A percentile compares a stretch with the other conserved stretches of the same genome.
Conservation (phyloP, 345 rosid species). For the Mallotus nudiflorus region DNA sequence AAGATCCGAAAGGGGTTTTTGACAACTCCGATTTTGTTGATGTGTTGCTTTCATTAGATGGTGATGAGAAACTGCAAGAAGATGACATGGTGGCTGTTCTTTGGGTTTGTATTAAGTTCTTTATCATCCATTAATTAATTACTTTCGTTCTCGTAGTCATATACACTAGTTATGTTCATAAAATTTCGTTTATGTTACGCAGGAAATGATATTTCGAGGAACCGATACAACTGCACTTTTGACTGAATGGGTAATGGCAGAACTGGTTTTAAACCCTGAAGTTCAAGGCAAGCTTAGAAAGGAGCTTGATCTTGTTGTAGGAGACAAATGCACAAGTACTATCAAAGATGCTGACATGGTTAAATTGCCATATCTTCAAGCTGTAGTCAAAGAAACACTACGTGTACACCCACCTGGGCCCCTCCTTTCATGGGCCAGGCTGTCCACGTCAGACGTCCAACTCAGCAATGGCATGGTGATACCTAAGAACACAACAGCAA, state of each 20-base stretch:
- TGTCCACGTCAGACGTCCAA: conserved; percentile 50
- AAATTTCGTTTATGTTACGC: not conserved
- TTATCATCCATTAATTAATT: too few relatives aligned
- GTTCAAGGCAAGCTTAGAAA: conserved; percentile 32
- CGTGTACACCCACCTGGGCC: conserved; percentile 57
- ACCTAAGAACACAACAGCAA: conserved; percentile 48
- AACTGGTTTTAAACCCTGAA: conserved; percentile 41
- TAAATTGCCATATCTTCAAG: conserved; percentile 38
- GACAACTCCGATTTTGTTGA: conserved; percentile 47
- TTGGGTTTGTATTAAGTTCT: conserved; percentile 39
- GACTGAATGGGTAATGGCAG: conserved; percentile 56
- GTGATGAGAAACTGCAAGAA: conserved; percentile 42
- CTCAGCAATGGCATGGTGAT: conserved; percentile 51
- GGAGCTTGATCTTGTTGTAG: conserved; percentile 28
- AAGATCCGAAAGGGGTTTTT: not conserved
- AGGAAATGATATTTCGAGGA: conserved; percentile 65
- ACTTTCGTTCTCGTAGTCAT: too few relatives aligned
- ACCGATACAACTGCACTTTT: conserved; percentile 53
- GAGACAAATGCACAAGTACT: not conserved
- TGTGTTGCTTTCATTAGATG: conserved; percentile 48
- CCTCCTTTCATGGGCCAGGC: conserved; percentile 57
- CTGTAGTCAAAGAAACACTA: conserved; percentile 53
- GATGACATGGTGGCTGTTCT: conserved; percentile 52
- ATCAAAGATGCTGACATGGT: conserved; percentile 36
- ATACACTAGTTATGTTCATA: too few relatives aligned